Base-by-base conservation (phyloP, 805 yeast genomes). In the Wickerhamomyces sydowiorum region DNA sequence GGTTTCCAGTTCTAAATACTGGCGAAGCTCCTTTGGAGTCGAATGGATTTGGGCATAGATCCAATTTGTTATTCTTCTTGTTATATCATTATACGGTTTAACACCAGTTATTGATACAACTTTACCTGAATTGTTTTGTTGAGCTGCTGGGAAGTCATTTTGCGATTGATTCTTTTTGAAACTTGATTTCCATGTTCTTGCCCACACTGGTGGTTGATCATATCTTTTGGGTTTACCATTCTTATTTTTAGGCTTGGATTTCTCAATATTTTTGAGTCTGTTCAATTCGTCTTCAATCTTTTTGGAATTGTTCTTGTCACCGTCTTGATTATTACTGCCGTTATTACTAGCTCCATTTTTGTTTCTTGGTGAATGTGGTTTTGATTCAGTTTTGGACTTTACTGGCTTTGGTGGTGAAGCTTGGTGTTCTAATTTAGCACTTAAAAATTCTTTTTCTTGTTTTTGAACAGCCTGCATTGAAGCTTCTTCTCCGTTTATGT, bases 51-150 rank as follows among this genome's bases (percentile, higher is more conserved):
- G 82, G 17, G 95, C 89, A 69, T 84, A 89, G 8, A 90, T 72
- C 97, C 97, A 90, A 52, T 83, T 87, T 19, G 93, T 84, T 7
- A 90, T 78, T 27, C 86, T 78, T 55, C 90, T 77, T 6, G 90
- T 84, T 44, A 86, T 69, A 53, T 87, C 91, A 54, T 87, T 88
- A 37, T 86, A 76, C 1, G 93, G 93, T 35, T 80, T 80, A 1
- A 84, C 72, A 5, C 89, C 90, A 0, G 88, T 80, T 15, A 87
- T 73, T 33, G 88, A 76, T 38, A 76, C 61, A 3, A 23, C 6
- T 13, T 32, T 32, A 4, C 20, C 20, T 10, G 10, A 18, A 20
- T 14, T 19, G 13, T 32, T 15, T 32, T 18, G 8, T n/a, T 17
- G 21, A 3, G 33, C 46, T 18, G 29, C 44, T 6, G 17, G 5